Evolutionary conservation across 805 yeast genomes (phyloP).

Genomic region (Starmerella roubikii): DNA sequence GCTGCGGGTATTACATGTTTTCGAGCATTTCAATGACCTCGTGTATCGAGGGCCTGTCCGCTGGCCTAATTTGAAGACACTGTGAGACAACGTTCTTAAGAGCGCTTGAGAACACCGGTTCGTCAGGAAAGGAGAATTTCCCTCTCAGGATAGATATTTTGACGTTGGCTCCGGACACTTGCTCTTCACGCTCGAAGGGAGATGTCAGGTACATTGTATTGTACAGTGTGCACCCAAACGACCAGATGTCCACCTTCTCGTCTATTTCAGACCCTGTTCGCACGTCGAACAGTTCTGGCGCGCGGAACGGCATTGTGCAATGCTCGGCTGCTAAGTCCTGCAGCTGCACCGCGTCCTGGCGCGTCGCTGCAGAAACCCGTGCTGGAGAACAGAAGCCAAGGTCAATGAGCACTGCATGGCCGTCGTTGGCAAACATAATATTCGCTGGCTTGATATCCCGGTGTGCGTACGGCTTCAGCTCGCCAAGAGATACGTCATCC

Average conservation of each 20-base stretch:
- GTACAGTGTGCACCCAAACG: slow-evolving; percentile 73
- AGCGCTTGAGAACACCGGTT: slow-evolving; percentile 40
- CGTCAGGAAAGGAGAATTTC: slow-evolving; percentile 42
- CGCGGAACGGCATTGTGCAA: slow-evolving; percentile 74
- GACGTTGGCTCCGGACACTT: slow-evolving; percentile 68
- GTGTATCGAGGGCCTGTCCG: slow-evolving; percentile 49
- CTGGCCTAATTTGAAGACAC: slow-evolving; percentile 54
- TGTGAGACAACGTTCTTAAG: slow-evolving; percentile 41
- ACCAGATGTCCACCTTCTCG: slow-evolving; percentile 81
- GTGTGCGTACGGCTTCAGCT: slow-evolving; percentile 56
- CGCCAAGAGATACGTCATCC: slow-evolving; percentile 25
- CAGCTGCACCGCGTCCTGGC: slow-evolving; percentile 59
- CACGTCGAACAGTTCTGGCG: slow-evolving; percentile 80
- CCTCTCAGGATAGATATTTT: slow-evolving; percentile 63
- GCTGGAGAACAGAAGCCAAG: slow-evolving; percentile 69
- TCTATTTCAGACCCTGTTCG: slow-evolving; percentile 49
- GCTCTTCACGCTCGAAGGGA: slow-evolving; percentile 78
- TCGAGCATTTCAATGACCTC: slow-evolving; percentile 31
- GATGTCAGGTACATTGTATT: slow-evolving; percentile 64
- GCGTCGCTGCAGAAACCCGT: slow-evolving; percentile 36
- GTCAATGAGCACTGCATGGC: slow-evolving; percentile 63
- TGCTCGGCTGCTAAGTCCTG: slow-evolving; percentile 76
- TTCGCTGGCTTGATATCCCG: slow-evolving; percentile 83
- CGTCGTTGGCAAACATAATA: slow-evolving; percentile 61
- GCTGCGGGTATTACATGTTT: too few species aligned